phyloP scores from a whole-genome alignment of 441 rosid genomes.

The Metrosideros polymorpha region DNA sequence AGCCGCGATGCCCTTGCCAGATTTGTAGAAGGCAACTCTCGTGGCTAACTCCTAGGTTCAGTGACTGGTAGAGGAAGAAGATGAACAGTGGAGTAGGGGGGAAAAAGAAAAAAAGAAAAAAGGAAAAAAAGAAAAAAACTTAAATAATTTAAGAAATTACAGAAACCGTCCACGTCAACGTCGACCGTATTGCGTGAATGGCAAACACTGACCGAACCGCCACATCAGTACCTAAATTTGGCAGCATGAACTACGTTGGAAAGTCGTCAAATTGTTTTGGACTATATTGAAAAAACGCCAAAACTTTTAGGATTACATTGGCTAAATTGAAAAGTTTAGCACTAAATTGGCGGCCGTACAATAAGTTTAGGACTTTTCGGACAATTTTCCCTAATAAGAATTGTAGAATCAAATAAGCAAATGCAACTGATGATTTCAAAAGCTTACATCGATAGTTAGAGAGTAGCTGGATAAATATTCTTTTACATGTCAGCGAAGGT shows the following conservation, averaged over 20 bases:
- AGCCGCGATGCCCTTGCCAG: too few species aligned
- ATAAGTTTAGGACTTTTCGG: not conserved
- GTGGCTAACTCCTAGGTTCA: not conserved
- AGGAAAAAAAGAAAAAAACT: too few species aligned
- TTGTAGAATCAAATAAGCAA: not conserved
- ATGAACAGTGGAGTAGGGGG: not conserved
- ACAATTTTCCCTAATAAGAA: not conserved
- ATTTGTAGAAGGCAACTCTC: not conserved
- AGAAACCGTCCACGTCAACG: not conserved
- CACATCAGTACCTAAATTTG: not conserved
- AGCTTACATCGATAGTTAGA: not conserved
- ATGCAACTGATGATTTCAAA: not conserved
- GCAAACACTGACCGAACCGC: accelerated
- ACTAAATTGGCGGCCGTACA: too few species aligned
- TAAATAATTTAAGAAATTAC: too few species aligned
- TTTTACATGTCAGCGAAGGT: not conserved
- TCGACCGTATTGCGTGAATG: accelerated
- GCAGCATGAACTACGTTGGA: accelerated
- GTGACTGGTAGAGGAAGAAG: not conserved
- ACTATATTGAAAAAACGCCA: not conserved
- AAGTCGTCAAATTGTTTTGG: too few species aligned
- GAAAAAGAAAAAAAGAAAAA: too few species aligned
- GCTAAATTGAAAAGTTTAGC: too few species aligned
- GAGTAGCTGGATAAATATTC: not conserved
- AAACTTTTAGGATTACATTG: not conserved